Evolutionary conservation across 495 filamentous ascomycete genomes (phyloP).

Genomic region (Daldinia decipiens): DNA sequence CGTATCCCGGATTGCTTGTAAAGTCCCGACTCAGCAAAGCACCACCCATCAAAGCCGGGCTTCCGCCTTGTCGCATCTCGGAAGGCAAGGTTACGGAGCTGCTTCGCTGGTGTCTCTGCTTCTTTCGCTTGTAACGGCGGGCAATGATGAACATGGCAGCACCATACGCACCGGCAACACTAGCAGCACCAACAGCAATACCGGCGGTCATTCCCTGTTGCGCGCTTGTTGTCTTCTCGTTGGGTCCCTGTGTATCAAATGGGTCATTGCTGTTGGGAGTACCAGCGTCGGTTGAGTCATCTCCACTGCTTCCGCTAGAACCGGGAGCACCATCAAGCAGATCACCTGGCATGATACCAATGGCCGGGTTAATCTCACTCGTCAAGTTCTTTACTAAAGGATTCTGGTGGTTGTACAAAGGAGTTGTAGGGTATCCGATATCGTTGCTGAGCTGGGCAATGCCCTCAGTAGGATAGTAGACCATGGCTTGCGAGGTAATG

Average conservation of each 20-base stretch:
- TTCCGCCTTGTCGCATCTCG: constrained; percentile 67
- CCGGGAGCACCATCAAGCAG: constrained; percentile 51
- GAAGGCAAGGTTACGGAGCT: constrained; percentile 69
- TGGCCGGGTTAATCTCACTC: constrained; percentile 81
- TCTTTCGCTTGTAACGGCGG: constrained; percentile 89
- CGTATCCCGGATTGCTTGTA: constrained; percentile 56
- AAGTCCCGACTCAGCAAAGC: constrained; percentile 61
- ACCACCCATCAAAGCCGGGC: constrained; percentile 66
- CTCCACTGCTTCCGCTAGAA: constrained; percentile 44
- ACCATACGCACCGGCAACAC: constrained; percentile 89
- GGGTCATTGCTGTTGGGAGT: constrained; percentile 51
- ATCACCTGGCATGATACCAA: constrained; percentile 76
- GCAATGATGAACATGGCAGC: constrained; percentile 99
- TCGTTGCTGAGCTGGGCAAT: constrained; percentile 70
- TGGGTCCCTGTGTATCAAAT: constrained; percentile 52
- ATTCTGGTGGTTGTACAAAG: constrained; percentile 76
- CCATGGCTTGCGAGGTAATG: constrained; percentile 82
- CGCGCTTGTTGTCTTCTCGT: constrained; percentile 56
- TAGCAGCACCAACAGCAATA: constrained; percentile 80
- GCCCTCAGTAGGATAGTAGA: constrained; percentile 74
- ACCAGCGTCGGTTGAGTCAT: constrained; percentile 30
- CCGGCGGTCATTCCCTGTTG: constrained; percentile 82
- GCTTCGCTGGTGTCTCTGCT: constrained; percentile 79
- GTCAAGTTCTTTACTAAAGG: constrained; percentile 72
- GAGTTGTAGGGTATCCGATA: constrained; percentile 72